A percentile compares a stretch with the other conserved stretches of the same genome.
Evolutionary conservation across 73 alveolate genomes (phyloP).

Genomic region (Urostyla sp.): DNA sequence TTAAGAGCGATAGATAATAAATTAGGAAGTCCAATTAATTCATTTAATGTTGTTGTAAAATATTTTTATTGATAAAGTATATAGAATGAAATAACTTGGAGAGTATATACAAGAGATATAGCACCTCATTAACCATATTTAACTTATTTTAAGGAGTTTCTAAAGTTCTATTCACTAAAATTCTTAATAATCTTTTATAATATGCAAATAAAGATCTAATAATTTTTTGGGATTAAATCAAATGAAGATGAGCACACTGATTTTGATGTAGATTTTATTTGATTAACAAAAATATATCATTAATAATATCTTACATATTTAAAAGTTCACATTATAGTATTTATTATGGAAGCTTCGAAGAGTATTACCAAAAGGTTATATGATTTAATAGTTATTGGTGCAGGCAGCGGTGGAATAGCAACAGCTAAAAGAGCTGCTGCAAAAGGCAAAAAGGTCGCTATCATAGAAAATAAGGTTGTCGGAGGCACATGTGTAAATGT

Average conservation of each 20-base stretch:
- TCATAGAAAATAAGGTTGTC: slow-evolving; percentile 92
- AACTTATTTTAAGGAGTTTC: slow-evolving; percentile 25
- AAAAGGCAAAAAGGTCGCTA: slow-evolving; percentile 77
- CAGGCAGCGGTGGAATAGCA: slow-evolving; percentile 99
- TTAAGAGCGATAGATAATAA: slow-evolving; percentile 75
- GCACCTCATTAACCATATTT: neutral
- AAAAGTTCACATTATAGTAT: neutral
- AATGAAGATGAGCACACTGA: slow-evolving; percentile 27
- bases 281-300: neutral
- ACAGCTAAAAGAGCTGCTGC: slow-evolving; percentile 92
- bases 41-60: slow-evolving; percentile 64
- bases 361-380: slow-evolving; percentile 26
- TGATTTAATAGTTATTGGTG: slow-evolving; percentile 91
- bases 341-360: neutral
- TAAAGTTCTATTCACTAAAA: slow-evolving; percentile 15
- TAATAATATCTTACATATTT: neutral
- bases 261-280: slow-evolving; percentile 16
- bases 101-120: slow-evolving; percentile 24
- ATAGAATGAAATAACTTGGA: slow-evolving; percentile 57
- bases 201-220: neutral
- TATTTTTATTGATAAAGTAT: neutral
- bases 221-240: slow-evolving; percentile 44
- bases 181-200: slow-evolving; percentile 11
- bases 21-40: slow-evolving; percentile 80
- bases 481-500: slow-evolving; percentile 99